Evolutionary conservation across 495 filamentous ascomycete species (phyloP).

Genomic region (Pyronema domesticum): DNA sequence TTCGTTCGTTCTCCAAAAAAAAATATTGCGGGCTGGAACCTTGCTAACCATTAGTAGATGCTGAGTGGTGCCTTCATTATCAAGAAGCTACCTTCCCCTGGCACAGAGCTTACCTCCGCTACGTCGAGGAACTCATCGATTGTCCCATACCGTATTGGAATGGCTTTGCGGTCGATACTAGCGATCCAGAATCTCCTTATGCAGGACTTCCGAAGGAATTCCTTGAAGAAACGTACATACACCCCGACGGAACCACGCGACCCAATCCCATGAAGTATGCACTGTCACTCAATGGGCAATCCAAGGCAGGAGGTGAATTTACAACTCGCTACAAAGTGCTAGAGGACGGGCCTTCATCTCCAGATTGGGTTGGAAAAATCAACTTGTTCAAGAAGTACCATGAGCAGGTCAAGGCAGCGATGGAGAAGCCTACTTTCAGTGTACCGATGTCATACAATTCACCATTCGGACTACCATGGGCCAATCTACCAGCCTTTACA

Average conservation of each 20-base stretch:
- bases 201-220: conserved; percentile 6
- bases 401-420: conserved; percentile 1
- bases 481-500: conserved; percentile 4
- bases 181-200: background rate
- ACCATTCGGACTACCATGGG: conserved; percentile 7
- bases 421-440: background rate
- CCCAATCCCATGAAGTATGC: conserved; percentile 10
- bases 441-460: background rate
- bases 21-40: background rate
- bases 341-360: background rate
- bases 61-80: conserved; percentile 10
- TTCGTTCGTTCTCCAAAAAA: conserved; percentile 6
- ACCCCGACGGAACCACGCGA: conserved; percentile 3
- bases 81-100: conserved; percentile 11
- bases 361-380: conserved; percentile 1
- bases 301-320: background rate
- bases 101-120: conserved; percentile 8
- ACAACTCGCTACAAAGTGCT: background rate
- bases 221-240: conserved; percentile 4
- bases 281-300: background rate
- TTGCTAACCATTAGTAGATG: conserved; percentile 4
- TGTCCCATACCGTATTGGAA: conserved; percentile 12
- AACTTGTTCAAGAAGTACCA: conserved; percentile 5
- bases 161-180: background rate
- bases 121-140: conserved; percentile 7